Evolutionary conservation across 495 filamentous ascomycete genomes (phyloP), one percentile per base, ranked within the genome.

Genomic region (Neurospora sp.): DNA sequence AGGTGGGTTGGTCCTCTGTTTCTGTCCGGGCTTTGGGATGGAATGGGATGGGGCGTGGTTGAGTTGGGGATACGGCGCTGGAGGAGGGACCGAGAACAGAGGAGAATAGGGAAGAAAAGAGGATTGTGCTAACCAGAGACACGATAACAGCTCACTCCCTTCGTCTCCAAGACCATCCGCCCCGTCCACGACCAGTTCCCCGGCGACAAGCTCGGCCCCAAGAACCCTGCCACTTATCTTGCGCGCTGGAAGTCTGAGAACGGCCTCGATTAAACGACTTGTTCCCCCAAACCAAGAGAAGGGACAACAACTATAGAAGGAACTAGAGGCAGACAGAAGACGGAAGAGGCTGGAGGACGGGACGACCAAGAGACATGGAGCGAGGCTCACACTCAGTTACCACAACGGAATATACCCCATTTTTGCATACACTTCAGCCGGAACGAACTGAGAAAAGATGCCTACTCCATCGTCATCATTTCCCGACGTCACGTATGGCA

Each of bases 61-160:
- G 66, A 73, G 66, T 38, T 7, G 16, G 35, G 37, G 54, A 39
- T 16, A 31, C 16, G 5, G 12, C 18, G 23, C 2, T 62, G 6
- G 11, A 31, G 23, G 48, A 27, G 20, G 5, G 5, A 31, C 23
- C 20, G 12, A 16, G 27, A 62, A 18, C 5, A 48, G 1, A 31
- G 27, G 27, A n/a, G n/a, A n/a, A 62, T 2, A 5, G 16, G 5
- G 23, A 59, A 59, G 1, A 20, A 1, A n/a, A 27, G 14, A 31
- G 41, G 48, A 35, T 10, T 69, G 14, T 39, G 48, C 75, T 77
- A 77, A 75, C 69, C 1, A 71, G 66, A 69, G 46, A 66, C 1
- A 12, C 27, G 23, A 48, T 71, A 20, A 72, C 73, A 97, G 95
- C 89, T 97, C 78, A 95, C 91, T 9, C 95, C 94, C 7, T 98